Conservation (phyloP, 129 eudicot genomes). For the Sambucus nigra region DNA sequence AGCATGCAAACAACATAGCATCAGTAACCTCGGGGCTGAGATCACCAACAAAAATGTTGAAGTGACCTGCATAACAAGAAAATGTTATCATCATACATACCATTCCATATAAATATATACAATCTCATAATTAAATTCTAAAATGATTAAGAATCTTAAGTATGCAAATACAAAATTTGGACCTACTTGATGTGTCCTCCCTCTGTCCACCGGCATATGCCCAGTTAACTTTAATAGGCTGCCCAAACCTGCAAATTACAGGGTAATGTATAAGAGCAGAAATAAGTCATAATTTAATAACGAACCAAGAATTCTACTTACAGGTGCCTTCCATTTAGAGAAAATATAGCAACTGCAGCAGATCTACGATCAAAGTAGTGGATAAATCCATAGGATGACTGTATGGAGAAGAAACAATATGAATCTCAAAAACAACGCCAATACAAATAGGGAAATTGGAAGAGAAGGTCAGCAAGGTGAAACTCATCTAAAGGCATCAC, state of each 20-base stretch:
- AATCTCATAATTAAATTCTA: too few species aligned
- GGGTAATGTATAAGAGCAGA: conserved; percentile 4
- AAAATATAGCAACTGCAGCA: conserved; percentile 75
- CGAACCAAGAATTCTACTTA: conserved; percentile 27
- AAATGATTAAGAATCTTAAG: neutral
- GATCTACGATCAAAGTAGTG: conserved; percentile 83
- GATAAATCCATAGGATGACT: conserved; percentile 89
- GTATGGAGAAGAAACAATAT: conserved; percentile 10
- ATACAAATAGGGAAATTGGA: too few species aligned
- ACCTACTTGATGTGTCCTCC: conserved; percentile 85
- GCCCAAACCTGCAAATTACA: conserved; percentile 72
- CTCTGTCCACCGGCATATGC: conserved; percentile 84
- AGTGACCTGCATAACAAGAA: conserved; percentile 54
- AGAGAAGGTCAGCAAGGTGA: neutral
- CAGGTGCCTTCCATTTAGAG: conserved; percentile 86
- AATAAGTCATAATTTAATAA: neutral
- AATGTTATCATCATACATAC: too few species aligned
- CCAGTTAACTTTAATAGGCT: conserved; percentile 92
- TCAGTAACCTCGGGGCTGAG: conserved; percentile 98
- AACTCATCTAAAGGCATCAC: neutral
- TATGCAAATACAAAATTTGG: conserved; percentile 2
- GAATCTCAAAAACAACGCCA: conserved; percentile 4
- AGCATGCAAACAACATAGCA: conserved; percentile 86
- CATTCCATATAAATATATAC: neutral
- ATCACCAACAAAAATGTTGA: conserved; percentile 94